Evolutionary conservation across 345 rosid species (phyloP).

Genomic region (Syzygium oleosum): DNA sequence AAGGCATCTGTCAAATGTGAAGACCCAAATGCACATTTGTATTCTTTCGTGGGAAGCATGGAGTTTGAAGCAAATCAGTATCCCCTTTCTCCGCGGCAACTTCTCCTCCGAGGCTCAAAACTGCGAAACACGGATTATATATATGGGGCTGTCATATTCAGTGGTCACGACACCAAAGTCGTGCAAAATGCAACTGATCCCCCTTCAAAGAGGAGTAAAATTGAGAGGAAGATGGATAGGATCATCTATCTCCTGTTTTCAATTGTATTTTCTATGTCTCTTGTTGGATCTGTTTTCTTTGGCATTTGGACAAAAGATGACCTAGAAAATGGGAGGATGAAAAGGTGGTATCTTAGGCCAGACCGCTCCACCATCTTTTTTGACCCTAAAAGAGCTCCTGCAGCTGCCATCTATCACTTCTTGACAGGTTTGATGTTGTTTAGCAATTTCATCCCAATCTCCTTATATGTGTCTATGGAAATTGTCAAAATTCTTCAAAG

Average conservation of each 20-base stretch:
- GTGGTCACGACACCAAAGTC: conserved; percentile 89
- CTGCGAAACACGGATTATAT: conserved; percentile 72
- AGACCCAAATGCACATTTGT: conserved; percentile 87
- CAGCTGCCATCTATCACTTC: conserved; percentile 59
- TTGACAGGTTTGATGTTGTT: conserved; percentile 60
- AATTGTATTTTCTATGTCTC: conserved; percentile 37
- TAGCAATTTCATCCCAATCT: conserved; percentile 71
- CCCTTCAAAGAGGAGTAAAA: conserved; percentile 88
- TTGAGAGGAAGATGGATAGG: conserved; percentile 75
- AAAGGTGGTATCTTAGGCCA: conserved; percentile 87
- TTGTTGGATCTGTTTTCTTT: conserved; percentile 65
- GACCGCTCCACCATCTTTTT: conserved; percentile 47
- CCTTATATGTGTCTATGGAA: conserved; percentile 79
- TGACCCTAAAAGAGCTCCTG: conserved; percentile 38
- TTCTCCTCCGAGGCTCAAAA: conserved; percentile 82
- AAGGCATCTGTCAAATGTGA: conserved; percentile 64
- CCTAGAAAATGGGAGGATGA: conserved; percentile 47
- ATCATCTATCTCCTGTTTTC: conserved; percentile 61
- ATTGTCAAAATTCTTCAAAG: conserved; percentile 80
- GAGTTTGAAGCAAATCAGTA: conserved; percentile 41
- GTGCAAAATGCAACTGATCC: conserved; percentile 72
- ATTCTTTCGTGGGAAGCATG: conserved; percentile 70
- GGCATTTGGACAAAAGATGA: conserved; percentile 57
- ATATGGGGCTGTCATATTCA: conserved; percentile 74
- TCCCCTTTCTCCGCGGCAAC: conserved; percentile 66